Percentiles rank a stretch among this genome's conserved stretches.
Evolutionary conservation across 2,329 filamentous ascomycete genomes (phyloP).

Genomic region (Chaetomium strumarium): DNA sequence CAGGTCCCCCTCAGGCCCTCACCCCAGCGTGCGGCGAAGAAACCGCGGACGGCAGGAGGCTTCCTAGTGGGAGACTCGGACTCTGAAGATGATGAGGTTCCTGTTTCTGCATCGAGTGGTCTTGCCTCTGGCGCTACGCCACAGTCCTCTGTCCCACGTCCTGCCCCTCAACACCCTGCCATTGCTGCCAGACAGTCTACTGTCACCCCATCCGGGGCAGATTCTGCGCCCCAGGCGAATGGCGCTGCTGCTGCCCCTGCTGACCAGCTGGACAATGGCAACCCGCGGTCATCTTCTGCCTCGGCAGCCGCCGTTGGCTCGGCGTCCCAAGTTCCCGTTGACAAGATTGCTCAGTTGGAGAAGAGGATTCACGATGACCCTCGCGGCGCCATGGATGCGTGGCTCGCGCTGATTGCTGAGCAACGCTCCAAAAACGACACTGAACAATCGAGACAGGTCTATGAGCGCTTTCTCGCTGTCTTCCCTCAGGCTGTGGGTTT

Average conservation of each 20-base stretch:
- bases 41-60: slow-evolving; percentile 55
- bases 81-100: slow-evolving; percentile 42
- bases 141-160: slow-evolving; percentile 17
- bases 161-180: slow-evolving; percentile 20
- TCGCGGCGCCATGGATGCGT: slow-evolving; percentile 85
- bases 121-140: slow-evolving; percentile 11
- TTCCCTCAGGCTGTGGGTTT: slow-evolving; percentile 85
- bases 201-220: slow-evolving; percentile 29
- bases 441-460: slow-evolving; percentile 72
- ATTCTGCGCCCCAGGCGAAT: slow-evolving; percentile 27
- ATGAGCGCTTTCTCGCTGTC: slow-evolving; percentile 78
- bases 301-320: slow-evolving; percentile 21
- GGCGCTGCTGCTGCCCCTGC: slow-evolving; percentile 15
- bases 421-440: slow-evolving; percentile 75
- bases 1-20: slow-evolving; percentile 28
- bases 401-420: slow-evolving; percentile 81
- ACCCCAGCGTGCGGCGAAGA: slow-evolving; percentile 45
- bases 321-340: slow-evolving; percentile 45
- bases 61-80: slow-evolving; percentile 57
- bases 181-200: slow-evolving; percentile 27
- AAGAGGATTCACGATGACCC: slow-evolving; percentile 89
- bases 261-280: slow-evolving; percentile 1
- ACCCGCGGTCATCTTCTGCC: not conserved
- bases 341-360: slow-evolving; percentile 75
- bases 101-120: slow-evolving; percentile 25